Evolutionary conservation across 495 filamentous ascomycete species (phyloP).

Genomic region (Daldinia concentrica): DNA sequence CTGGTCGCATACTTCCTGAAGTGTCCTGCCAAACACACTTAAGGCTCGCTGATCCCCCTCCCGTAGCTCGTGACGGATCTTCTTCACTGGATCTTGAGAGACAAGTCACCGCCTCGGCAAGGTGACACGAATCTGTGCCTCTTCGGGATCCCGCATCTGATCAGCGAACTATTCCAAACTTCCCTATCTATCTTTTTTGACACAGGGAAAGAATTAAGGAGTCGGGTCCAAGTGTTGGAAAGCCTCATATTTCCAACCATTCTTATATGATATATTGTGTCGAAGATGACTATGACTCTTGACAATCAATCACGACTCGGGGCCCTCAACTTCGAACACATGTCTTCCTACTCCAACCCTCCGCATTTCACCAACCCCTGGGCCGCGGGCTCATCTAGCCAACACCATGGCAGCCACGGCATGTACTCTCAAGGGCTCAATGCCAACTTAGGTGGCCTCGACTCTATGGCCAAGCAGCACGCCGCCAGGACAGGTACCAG

Average conservation of each 20-base stretch:
- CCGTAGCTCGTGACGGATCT: constrained; percentile 56
- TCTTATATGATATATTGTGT: constrained; percentile 40
- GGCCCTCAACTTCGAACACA: constrained; percentile 82
- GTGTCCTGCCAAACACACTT: constrained; percentile 65
- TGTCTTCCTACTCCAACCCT: constrained; percentile 65
- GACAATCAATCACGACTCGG: constrained; percentile 86
- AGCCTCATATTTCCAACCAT: constrained; percentile 44
- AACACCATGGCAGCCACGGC: constrained; percentile 60
- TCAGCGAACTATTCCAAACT: constrained; percentile 54
- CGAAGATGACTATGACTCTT: constrained; percentile 85
- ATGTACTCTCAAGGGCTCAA: constrained; percentile 65
- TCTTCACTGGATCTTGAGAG: constrained; percentile 50
- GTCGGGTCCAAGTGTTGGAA: constrained; percentile 38
- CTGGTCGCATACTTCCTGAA: constrained; percentile 50
- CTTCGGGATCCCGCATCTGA: constrained; percentile 62
- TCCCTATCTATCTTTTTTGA: constrained; percentile 35
- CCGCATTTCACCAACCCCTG: constrained; percentile 96
- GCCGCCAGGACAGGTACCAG: constrained; percentile 65
- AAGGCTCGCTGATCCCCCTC: constrained; percentile 82
- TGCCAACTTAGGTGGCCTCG: constrained; percentile 58
- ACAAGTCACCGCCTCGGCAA: constrained; percentile 48
- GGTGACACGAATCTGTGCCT: constrained; percentile 51
- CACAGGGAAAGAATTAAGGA: constrained; percentile 32
- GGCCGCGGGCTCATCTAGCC: constrained; percentile 69
- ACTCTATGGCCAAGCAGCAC: constrained; percentile 57